Conservation (phyloP, 805 yeast genomes). For the Schizosaccharomyces lindneri region DNA sequence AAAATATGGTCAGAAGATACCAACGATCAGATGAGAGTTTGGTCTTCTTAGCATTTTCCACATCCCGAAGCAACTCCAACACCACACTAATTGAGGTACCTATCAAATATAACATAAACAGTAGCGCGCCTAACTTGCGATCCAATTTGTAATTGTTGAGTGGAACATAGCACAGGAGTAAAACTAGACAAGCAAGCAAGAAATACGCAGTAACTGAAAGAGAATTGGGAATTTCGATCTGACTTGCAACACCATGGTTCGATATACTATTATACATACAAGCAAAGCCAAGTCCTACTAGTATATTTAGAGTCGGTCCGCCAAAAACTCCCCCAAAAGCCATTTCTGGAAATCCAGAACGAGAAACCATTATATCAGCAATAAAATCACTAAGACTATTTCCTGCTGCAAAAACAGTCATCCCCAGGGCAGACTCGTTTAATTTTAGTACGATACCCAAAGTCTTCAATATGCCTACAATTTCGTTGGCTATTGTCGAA, state of each 20-base stretch:
- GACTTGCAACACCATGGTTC: background rate
- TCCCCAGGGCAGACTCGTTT: slow-evolving; percentile 59
- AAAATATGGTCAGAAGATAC: no score
- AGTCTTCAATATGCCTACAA: slow-evolving; percentile 37
- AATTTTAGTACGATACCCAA: slow-evolving; percentile 34
- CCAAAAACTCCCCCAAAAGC: slow-evolving; percentile 94
- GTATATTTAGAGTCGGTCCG: slow-evolving; percentile 55
- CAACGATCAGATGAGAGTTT: no score
- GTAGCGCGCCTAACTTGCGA: slow-evolving; percentile 16
- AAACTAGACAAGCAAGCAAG: slow-evolving; percentile 10
- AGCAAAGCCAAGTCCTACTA: slow-evolving; percentile 61
- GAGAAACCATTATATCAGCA: slow-evolving; percentile 57
- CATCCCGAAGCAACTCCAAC: background rate
- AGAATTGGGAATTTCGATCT: slow-evolving; percentile 6
- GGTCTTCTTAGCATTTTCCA: no score
- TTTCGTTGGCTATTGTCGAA: slow-evolving; percentile 40
- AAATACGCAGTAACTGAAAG: background rate
- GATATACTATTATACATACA: slow-evolving; percentile 24
- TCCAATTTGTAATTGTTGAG: slow-evolving; percentile 20
- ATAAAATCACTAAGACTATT: slow-evolving; percentile 79
- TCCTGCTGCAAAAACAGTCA: slow-evolving; percentile 76
- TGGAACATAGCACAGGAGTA: slow-evolving; percentile 19
- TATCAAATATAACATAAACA: slow-evolving; percentile 20
- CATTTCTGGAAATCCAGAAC: slow-evolving; percentile 62
- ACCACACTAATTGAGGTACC: slow-evolving; percentile 14